Evolutionary conservation across 495 filamentous ascomycete species (phyloP), one percentile per base, ranked within the genome.

Genomic region (Talaromyces ruber): DNA sequence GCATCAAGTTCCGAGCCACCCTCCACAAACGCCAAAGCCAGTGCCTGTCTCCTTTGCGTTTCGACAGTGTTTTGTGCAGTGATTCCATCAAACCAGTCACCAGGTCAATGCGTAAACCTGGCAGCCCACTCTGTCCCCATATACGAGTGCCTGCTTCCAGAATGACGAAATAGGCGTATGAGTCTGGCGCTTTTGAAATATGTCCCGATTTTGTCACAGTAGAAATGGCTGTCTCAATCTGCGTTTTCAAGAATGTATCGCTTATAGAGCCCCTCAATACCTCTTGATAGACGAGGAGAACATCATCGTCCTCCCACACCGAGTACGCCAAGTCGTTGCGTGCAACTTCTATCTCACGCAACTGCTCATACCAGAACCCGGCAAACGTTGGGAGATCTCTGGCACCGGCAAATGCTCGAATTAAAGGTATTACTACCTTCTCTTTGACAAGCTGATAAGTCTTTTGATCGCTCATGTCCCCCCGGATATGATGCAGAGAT

Each of bases 321-420:
- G 74, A 75, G 64, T 75, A 81, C 32, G 21, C 37, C 24, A 6
- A 21, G 52, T 55, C 8, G 32, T 71, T 60, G 45, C 75, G 69
- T 55, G 72, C 67, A 58, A 71, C 67, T 61, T 84, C 77, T n/a
- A 76, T 66, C 24, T 73, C 64, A 25, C 74, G 66, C 8, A 93
- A 79, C 65, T 88, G 83, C 9, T 76, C 71, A 50, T 83, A 76
- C 90, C 90, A 94, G 14, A 82, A 68, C 30, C 79, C 75, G 65
- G 92, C 73, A 67, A 93, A 94, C 4, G 79, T 79, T 7, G 80
- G 64, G 32, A 94, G 67, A 63, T 91, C 82, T 68, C 90, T 81
- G 58, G 85, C 84, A 32, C 79, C 79, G 30, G 81, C 79, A 68
- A 87, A 90, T 2, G 83, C 87, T 12, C 77, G 72, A 60, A 89